These are phyloP conservation scores for Capronia americana DNA, from an alignment of 2,329 filamentous ascomycete species.

Conservation along the genomic window DNA sequence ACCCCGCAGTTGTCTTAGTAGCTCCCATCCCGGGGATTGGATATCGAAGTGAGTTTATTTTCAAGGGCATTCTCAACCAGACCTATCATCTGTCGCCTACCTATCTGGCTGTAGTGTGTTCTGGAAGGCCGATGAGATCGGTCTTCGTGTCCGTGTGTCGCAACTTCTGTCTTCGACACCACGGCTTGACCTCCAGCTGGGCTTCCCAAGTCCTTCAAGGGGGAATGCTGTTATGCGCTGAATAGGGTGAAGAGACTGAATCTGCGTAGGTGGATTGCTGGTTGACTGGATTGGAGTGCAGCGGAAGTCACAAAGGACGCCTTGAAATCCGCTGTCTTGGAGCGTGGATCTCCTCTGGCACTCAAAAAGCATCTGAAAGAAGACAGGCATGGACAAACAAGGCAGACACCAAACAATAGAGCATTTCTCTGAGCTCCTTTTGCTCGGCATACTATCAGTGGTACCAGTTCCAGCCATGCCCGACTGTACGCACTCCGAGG, in stretches of 20 bases:
- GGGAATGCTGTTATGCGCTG: slow-evolving; percentile 69
- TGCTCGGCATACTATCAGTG: neutral
- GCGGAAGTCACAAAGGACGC: neutral
- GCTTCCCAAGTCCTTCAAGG: slow-evolving; percentile 71
- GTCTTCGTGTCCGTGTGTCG: neutral
- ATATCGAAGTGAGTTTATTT: neutral
- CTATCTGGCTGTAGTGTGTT: neutral
- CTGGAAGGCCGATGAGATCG: neutral
- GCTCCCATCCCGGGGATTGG: neutral
- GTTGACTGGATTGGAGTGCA: slow-evolving; percentile 52
- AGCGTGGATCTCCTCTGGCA: neutral
- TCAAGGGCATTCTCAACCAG: neutral
- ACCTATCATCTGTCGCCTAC: neutral
- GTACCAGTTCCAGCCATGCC: neutral
- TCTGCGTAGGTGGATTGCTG: slow-evolving; percentile 69
- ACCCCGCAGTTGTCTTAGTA: neutral
- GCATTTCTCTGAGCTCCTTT: neutral
- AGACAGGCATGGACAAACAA: neutral
- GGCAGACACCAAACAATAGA: neutral
- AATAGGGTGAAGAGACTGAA: slow-evolving; percentile 73
- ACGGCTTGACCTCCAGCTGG: slow-evolving; percentile 65
- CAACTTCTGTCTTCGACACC: neutral
- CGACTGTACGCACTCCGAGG: neutral
- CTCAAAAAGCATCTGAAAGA: neutral
- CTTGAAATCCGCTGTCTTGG: too few relatives aligned